Conservation (phyloP, 2,329 filamentous ascomycete species). For the Aspergillus brasiliensis region DNA sequence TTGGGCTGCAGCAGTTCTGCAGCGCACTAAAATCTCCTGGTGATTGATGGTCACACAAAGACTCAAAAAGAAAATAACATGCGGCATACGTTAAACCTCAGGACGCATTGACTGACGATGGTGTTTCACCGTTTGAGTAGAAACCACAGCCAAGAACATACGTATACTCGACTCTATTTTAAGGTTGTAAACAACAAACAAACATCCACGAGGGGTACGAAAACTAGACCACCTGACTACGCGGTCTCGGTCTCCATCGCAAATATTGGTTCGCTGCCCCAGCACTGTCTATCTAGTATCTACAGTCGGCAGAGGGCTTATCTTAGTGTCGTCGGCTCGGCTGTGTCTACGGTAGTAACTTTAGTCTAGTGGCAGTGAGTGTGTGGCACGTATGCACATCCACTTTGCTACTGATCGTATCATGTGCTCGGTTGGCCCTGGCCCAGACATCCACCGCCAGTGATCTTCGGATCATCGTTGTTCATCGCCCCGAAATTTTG, state of each 20-base stretch:
- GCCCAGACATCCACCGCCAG: background rate
- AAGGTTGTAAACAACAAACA: background rate
- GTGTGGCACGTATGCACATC: background rate
- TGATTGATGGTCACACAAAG: background rate
- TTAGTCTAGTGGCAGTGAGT: background rate
- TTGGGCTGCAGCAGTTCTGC: background rate
- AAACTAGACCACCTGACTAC: too few relatives aligned
- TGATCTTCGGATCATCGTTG: background rate
- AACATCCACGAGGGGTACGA: background rate
- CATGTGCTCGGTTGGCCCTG: background rate
- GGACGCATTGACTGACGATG: too few relatives aligned
- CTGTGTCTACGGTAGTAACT: background rate
- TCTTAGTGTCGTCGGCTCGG: background rate
- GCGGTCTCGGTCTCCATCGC: background rate
- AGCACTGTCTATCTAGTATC: background rate
- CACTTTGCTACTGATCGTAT: background rate
- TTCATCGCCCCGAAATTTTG: background rate
- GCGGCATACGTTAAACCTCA: too few relatives aligned
- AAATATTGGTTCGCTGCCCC: background rate
- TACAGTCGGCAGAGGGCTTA: too few relatives aligned
- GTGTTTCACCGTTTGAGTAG: too few relatives aligned
- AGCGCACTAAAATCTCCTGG: background rate
- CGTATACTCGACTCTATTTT: background rate
- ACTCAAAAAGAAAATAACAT: too few relatives aligned
- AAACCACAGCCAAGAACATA: background rate